phyloP scores from a whole-genome alignment of 2,329 filamentous ascomycete genomes.

The Gremmenia infestans region DNA sequence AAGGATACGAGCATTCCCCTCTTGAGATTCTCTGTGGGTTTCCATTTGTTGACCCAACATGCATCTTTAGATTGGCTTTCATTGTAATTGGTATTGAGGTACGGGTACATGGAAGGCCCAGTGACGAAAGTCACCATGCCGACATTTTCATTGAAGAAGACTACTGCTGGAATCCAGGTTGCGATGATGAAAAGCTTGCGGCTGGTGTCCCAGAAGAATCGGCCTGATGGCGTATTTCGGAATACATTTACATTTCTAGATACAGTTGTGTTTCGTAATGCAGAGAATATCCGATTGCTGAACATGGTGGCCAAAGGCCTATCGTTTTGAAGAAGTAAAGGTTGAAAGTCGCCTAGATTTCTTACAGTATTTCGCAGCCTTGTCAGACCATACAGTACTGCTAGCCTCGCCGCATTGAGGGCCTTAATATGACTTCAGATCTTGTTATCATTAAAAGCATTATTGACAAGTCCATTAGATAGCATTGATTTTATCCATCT shows the following conservation, averaged over 20 bases:
- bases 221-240: conserved; percentile 1
- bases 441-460: neutral
- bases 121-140: conserved; percentile 53
- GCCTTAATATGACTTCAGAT: neutral
- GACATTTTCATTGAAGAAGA: conserved; percentile 58
- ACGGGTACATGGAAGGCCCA: conserved; percentile 71
- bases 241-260: conserved; percentile 3
- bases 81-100: conserved; percentile 63
- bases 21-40: conserved; percentile 51
- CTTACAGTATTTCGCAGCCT: conserved; percentile 3
- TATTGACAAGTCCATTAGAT: neutral
- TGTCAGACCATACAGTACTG: neutral
- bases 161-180: conserved; percentile 57
- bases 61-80: conserved; percentile 49
- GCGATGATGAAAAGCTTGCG: conserved; percentile 48
- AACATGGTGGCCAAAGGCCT: conserved; percentile 15
- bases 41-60: conserved; percentile 56
- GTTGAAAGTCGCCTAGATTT: neutral
- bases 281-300: conserved; percentile 18
- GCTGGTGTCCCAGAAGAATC: conserved; percentile 32
- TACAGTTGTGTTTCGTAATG: conserved; percentile 7
- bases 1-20: conserved; percentile 74
- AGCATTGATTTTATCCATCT: conserved; percentile 2
- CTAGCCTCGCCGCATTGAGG: conserved; percentile 6
- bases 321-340: neutral